phyloP scores from a whole-genome alignment of 2,329 filamentous ascomycete species.

The Apiospora kogelbergensis region DNA sequence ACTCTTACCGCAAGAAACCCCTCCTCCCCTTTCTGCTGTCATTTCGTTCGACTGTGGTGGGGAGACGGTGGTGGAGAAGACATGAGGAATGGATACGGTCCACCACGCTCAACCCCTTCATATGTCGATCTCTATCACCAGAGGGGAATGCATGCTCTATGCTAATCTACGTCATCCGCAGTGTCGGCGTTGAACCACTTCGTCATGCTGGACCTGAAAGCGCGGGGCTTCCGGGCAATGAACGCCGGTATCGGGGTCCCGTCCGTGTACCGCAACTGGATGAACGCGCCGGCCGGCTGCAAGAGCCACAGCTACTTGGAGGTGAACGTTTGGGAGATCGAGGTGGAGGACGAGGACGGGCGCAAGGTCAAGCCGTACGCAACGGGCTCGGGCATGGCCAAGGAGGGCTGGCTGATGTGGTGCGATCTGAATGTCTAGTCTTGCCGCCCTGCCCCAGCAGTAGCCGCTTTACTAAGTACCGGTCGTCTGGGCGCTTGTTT shows the following conservation, averaged over 20 bases:
- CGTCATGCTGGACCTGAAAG: slow-evolving; percentile 24
- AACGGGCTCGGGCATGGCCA: neutral
- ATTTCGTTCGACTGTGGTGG: neutral
- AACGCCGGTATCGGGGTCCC: slow-evolving; percentile 1
- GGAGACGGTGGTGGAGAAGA: neutral
- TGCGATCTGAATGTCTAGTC: slow-evolving; percentile 5
- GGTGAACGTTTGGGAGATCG: slow-evolving; percentile 7
- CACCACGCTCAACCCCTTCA: neutral
- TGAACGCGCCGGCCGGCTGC: slow-evolving; percentile 12
- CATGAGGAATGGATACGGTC: neutral
- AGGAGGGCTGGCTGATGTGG: slow-evolving; percentile 12
- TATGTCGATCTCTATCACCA: neutral
- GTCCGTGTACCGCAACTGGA: slow-evolving; percentile 13
- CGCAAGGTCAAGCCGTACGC: slow-evolving; percentile 5
- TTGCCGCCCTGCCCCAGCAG: neutral
- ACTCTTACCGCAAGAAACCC: neutral
- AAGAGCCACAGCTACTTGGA: neutral
- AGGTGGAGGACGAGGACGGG: slow-evolving; percentile 11
- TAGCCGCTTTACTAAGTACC: neutral
- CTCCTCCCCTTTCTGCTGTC: neutral
- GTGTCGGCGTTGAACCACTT: slow-evolving; percentile 22
- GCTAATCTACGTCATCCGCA: neutral
- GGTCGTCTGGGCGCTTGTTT: neutral
- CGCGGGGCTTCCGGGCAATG: slow-evolving; percentile 21
- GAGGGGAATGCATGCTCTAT: neutral